These are phyloP conservation scores for Apiospora marii DNA, from an alignment of 2,329 filamentous ascomycete species.

Conservation along the genomic window DNA sequence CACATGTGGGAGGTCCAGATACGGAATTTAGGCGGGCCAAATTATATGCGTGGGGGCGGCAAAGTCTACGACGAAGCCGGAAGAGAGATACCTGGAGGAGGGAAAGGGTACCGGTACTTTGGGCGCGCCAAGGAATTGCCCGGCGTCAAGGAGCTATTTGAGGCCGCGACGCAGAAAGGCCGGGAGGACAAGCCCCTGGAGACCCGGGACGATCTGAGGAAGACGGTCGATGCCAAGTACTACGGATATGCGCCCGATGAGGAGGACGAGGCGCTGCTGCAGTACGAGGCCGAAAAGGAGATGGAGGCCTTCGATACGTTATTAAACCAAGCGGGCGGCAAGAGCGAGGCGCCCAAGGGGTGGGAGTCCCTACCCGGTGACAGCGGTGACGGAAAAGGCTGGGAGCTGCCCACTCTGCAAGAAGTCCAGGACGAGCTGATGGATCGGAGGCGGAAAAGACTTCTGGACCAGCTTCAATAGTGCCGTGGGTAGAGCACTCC, in stretches of 20 bases:
- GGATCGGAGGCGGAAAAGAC: constrained; percentile 80
- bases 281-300: constrained; percentile 86
- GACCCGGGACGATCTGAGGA: constrained; percentile 72
- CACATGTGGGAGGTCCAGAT: constrained; percentile 99
- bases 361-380: constrained; percentile 93
- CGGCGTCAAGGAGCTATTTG: constrained; percentile 95
- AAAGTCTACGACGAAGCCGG: constrained; percentile 79
- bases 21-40: constrained; percentile 92
- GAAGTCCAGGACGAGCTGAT: constrained; percentile 96
- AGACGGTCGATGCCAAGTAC: constrained; percentile 89
- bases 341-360: constrained; percentile 65
- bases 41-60: constrained; percentile 84
- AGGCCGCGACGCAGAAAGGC: constrained; percentile 70
- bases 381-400: constrained; percentile 79
- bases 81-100: constrained; percentile 74
- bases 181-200: constrained; percentile 70
- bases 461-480: constrained; percentile 78
- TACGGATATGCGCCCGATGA: constrained; percentile 95
- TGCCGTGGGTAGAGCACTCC: not conserved
- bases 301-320: constrained; percentile 78
- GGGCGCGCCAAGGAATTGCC: constrained; percentile 88
- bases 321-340: constrained; percentile 58
- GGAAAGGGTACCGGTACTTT: constrained; percentile 94
- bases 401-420: constrained; percentile 85
- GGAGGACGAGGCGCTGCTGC: constrained; percentile 82